phyloP scores from a whole-genome alignment of 768 basidiomycete genomes.

The Boletus barrowsii region DNA sequence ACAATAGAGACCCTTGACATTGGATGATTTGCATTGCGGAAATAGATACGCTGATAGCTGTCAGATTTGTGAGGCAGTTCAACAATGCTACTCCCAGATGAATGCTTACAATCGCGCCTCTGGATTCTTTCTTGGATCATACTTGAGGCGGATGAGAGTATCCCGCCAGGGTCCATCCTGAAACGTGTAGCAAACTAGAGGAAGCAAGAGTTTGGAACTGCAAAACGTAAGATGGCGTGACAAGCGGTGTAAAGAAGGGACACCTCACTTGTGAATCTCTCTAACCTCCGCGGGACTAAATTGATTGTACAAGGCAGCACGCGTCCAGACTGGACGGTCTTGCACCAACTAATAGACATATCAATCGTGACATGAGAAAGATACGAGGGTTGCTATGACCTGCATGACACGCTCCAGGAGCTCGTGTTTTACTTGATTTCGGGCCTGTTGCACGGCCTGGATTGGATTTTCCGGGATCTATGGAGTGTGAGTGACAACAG shows the following conservation, averaged over 20 bases:
- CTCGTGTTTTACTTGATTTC: constrained; percentile 49
- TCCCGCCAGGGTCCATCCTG: constrained; percentile 95
- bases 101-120: constrained; percentile 70
- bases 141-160: constrained; percentile 79
- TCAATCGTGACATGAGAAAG: constrained; percentile 9
- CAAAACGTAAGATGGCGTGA: constrained; percentile 4
- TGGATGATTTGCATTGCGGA: constrained; percentile 83
- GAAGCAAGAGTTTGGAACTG: constrained; percentile 80
- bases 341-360: constrained; percentile 55
- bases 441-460: constrained; percentile 56
- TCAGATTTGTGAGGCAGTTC: constrained; percentile 3
- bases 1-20: constrained; percentile 76
- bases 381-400: constrained; percentile 32
- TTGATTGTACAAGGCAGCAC: constrained; percentile 82
- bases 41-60: constrained; percentile 91
- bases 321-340: constrained; percentile 84
- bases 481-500: constrained; percentile 1
- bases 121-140: constrained; percentile 80
- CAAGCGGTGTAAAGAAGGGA: background rate
- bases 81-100: background rate
- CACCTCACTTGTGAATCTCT: constrained; percentile 69
- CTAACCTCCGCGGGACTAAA: constrained; percentile 64
- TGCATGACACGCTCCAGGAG: constrained; percentile 54
- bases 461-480: constrained; percentile 70
- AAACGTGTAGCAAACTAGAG: constrained; percentile 83